A percentile compares a stretch with the other conserved stretches of the same genome.
These are phyloP conservation scores for Diddensiella santjacobensis DNA, from an alignment of 805 yeast genomes.

Conservation along the genomic window DNA sequence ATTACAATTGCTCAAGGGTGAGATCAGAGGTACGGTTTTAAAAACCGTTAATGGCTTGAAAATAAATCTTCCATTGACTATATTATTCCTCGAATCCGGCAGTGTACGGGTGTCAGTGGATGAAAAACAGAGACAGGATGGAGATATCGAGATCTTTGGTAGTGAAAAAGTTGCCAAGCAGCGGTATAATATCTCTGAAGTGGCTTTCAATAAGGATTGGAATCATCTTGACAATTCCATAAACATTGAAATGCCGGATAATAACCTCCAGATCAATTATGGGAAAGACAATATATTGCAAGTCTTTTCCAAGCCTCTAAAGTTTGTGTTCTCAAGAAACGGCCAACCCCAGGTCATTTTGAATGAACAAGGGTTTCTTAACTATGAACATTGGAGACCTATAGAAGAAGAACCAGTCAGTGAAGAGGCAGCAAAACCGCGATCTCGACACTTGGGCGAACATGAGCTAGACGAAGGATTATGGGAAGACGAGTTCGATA, in stretches of 20 bases:
- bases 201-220: slow-evolving; percentile 54
- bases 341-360: slow-evolving; percentile 49
- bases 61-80: slow-evolving; percentile 50
- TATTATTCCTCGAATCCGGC: slow-evolving; percentile 52
- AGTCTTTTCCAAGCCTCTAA: slow-evolving; percentile 47
- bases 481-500: slow-evolving; percentile 74
- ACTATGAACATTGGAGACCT: slow-evolving; percentile 76
- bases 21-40: slow-evolving; percentile 35
- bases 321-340: slow-evolving; percentile 45
- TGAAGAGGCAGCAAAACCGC: slow-evolving; percentile 14
- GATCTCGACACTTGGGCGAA: slow-evolving; percentile 11
- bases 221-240: neutral
- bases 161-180: slow-evolving; percentile 36
- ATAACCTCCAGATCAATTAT: slow-evolving; percentile 28
- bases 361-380: slow-evolving; percentile 68
- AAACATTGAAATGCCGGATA: neutral
- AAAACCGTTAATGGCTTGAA: slow-evolving; percentile 17
- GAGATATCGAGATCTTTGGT: slow-evolving; percentile 26
- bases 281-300: slow-evolving; percentile 37
- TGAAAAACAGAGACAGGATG: slow-evolving; percentile 48
- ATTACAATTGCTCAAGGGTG: slow-evolving; percentile 30
- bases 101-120: slow-evolving; percentile 62
- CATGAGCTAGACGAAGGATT: slow-evolving; percentile 59
- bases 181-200: slow-evolving; percentile 56
- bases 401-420: slow-evolving; percentile 56